phyloP scores from a whole-genome alignment of 208 protist species.

The Crithidia thermophila region DNA sequence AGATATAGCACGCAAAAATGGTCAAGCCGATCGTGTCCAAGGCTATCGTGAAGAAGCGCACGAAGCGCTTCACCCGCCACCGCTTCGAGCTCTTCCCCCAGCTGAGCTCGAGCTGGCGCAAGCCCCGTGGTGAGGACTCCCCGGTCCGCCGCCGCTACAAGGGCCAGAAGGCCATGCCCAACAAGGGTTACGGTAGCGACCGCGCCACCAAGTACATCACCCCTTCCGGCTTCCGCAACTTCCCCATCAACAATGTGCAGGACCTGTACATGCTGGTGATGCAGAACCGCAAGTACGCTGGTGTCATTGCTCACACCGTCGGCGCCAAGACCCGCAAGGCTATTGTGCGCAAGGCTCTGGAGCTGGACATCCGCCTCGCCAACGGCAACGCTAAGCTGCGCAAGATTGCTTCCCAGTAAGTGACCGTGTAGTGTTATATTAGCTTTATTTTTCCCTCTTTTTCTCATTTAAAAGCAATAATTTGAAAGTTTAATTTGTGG shows the following conservation, averaged over 20 bases:
- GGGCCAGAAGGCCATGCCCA: constrained; percentile 96
- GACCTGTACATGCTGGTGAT: constrained; percentile 99
- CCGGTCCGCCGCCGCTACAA: constrained; percentile 97
- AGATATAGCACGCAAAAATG: constrained; percentile 66
- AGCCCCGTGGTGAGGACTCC: constrained; percentile 99
- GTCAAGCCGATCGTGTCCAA: constrained; percentile 93
- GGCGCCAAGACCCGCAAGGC: constrained; percentile 94
- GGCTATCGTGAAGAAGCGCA: constrained; percentile 98
- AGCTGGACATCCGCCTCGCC: constrained; percentile 98
- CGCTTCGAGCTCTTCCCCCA: constrained; percentile 94
- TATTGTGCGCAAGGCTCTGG: constrained; percentile 97
- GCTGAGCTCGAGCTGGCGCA: constrained; percentile 96
- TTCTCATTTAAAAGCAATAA: not conserved
- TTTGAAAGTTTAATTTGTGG: too few species aligned
- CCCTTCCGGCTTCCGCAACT: constrained; percentile 98
- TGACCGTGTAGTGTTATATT: constrained; percentile 17
- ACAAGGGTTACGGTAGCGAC: constrained; percentile 99
- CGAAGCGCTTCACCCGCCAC: constrained; percentile 97
- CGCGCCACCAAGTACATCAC: constrained; percentile 96
- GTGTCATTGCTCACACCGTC: constrained; percentile 97
- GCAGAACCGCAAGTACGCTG: constrained; percentile 99
- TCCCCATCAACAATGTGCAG: constrained; percentile 94
- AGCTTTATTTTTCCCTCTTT: constrained; percentile 13
- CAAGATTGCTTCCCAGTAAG: constrained; percentile 66
- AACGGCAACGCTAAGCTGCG: constrained; percentile 96